Conservation (phyloP, 2,329 filamentous ascomycete genomes). For the Fusarium xyrophilum region DNA sequence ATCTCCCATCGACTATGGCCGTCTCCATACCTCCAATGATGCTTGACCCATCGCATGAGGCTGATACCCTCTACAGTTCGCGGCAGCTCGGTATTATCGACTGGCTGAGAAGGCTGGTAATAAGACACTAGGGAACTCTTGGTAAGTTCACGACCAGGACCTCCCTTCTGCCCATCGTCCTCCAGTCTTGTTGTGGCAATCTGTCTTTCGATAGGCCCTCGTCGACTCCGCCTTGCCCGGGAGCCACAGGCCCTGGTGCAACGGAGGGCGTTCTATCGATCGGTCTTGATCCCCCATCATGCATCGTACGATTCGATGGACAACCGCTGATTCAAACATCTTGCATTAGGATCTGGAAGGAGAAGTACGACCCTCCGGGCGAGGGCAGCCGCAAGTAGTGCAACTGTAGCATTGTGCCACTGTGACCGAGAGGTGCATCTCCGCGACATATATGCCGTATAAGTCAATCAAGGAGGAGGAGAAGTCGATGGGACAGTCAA, state of each 20-base stretch:
- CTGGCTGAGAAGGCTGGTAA: conserved; percentile 87
- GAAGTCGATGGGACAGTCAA: background rate
- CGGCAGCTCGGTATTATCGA: conserved; percentile 88
- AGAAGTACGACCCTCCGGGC: conserved; percentile 76
- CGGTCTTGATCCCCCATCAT: conserved; percentile 8
- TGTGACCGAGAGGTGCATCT: conserved; percentile 10
- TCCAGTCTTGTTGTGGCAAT: conserved; percentile 11
- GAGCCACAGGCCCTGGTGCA: conserved; percentile 17
- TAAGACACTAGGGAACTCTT: conserved; percentile 92
- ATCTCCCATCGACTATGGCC: background rate
- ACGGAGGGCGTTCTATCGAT: conserved; percentile 11
- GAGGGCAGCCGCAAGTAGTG: conserved; percentile 52
- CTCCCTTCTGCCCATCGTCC: conserved; percentile 19
- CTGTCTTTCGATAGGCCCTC: conserved; percentile 30
- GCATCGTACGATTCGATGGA: conserved; percentile 8
- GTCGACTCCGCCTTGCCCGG: conserved; percentile 6
- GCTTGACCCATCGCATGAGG: conserved; percentile 52
- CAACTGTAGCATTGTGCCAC: conserved; percentile 22
- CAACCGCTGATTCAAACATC: conserved; percentile 28
- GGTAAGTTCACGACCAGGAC: conserved; percentile 67
- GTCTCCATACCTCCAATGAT: conserved; percentile 13
- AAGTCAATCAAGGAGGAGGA: conserved; percentile 8
- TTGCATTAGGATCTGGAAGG: conserved; percentile 88
- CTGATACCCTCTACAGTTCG: conserved; percentile 66
- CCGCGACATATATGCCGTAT: conserved; percentile 13